These are phyloP conservation scores for Aureobasidium musti DNA, from an alignment of 2,329 filamentous ascomycete genomes.

Conservation along the genomic window DNA sequence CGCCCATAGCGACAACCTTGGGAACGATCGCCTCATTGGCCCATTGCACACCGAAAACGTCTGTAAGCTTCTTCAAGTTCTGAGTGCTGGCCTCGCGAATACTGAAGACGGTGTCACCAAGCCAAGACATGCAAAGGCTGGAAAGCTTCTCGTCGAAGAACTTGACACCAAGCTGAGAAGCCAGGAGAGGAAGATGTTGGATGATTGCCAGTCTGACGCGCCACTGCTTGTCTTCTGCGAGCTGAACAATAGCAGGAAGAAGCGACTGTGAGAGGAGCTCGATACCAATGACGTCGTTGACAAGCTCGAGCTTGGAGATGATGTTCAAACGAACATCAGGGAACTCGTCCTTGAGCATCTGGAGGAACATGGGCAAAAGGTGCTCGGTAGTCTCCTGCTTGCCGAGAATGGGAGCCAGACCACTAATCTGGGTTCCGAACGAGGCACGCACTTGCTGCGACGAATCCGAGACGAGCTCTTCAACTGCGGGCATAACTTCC, in stretches of 20 bases:
- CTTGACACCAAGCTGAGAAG: constrained; percentile 90
- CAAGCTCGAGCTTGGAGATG: constrained; percentile 98
- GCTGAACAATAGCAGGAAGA: constrained; percentile 92
- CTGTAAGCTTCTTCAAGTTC: constrained; percentile 96
- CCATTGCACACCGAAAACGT: constrained; percentile 98
- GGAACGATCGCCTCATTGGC: constrained; percentile 95
- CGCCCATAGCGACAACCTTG: constrained; percentile 98
- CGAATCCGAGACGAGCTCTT: constrained; percentile 92
- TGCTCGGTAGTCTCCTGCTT: constrained; percentile 98
- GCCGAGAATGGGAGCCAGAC: constrained; percentile 91
- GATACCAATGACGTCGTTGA: constrained; percentile 98
- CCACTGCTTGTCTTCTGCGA: constrained; percentile 99
- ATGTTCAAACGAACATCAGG: constrained; percentile 98
- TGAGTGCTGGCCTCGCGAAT: constrained; percentile 96
- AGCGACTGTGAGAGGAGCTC: constrained; percentile 95
- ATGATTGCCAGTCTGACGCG: constrained; percentile 96
- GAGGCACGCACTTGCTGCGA: constrained; percentile 97
- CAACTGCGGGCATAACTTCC: constrained; percentile 94
- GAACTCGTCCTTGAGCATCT: constrained; percentile 99
- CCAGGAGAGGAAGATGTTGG: constrained; percentile 96
- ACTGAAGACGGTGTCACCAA: constrained; percentile 97
- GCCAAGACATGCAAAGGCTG: constrained; percentile 95
- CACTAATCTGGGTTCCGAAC: constrained; percentile 94
- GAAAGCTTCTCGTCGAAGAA: constrained; percentile 99
- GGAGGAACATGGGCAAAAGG: constrained; percentile 95